A percentile compares a stretch with the other conserved stretches of the same genome.
Evolutionary conservation across 2,329 filamentous ascomycete genomes (phyloP).

Genomic region (Aphanoascus verrucosus): DNA sequence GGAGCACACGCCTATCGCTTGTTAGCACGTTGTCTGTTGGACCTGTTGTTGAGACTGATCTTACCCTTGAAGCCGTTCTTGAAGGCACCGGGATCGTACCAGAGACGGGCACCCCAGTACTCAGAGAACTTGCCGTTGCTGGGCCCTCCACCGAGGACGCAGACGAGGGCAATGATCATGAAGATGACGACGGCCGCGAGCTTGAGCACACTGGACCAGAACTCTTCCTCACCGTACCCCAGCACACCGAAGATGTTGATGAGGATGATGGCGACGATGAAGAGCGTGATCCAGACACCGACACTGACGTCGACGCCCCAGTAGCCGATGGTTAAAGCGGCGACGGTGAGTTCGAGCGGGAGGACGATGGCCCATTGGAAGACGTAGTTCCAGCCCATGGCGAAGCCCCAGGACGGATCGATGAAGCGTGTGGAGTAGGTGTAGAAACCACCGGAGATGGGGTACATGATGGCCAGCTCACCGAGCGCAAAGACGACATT

Average conservation of each 20-base stretch:
- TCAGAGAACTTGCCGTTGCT: slow-evolving; percentile 24
- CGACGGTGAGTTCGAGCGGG: slow-evolving; percentile 72
- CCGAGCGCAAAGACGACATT: slow-evolving; percentile 51
- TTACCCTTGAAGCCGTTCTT: slow-evolving; percentile 34
- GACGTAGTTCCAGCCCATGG: slow-evolving; percentile 51
- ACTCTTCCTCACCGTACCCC: slow-evolving; percentile 75
- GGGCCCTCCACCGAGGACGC: slow-evolving; percentile 36
- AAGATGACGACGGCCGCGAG: slow-evolving; percentile 72
- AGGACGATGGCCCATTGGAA: slow-evolving; percentile 74
- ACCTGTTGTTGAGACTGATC: background rate
- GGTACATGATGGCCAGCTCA: slow-evolving; percentile 52
- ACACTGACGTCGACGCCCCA: slow-evolving; percentile 43
- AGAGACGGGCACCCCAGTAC: slow-evolving; percentile 28
- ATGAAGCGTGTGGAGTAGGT: slow-evolving; percentile 52
- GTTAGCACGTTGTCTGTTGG: no score
- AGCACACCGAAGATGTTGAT: slow-evolving; percentile 80
- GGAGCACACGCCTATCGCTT: slow-evolving; percentile 41
- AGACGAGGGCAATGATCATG: slow-evolving; percentile 72
- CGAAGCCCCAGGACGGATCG: slow-evolving; percentile 47
- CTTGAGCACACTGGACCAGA: slow-evolving; percentile 70
- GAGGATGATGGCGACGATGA: slow-evolving; percentile 56
- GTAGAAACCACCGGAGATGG: slow-evolving; percentile 53
- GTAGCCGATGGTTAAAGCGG: slow-evolving; percentile 65
- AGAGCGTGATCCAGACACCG: slow-evolving; percentile 53
- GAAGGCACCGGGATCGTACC: slow-evolving; percentile 39